Evolutionary conservation across 2,329 filamentous ascomycete species (phyloP).

Genomic region (Claviceps humidiphila): DNA sequence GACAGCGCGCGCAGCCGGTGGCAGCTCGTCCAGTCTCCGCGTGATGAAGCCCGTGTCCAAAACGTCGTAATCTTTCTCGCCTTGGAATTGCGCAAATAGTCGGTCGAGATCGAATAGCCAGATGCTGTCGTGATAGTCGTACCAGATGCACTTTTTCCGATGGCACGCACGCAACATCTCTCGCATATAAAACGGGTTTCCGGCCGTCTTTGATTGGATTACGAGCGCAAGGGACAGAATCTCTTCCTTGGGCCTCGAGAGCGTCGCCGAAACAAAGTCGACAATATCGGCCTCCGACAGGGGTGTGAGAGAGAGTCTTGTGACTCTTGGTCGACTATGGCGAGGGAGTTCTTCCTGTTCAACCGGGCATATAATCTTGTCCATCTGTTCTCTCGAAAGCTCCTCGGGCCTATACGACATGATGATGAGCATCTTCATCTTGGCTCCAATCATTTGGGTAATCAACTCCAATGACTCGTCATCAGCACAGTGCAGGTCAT

Average conservation of each 20-base stretch:
- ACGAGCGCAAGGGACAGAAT: slow-evolving; percentile 68
- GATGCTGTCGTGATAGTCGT: slow-evolving; percentile 67
- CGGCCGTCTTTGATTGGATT: slow-evolving; percentile 75
- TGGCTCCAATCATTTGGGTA: slow-evolving; percentile 62
- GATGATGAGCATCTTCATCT: slow-evolving; percentile 70
- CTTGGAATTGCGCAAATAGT: slow-evolving; percentile 74
- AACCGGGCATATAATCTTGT: slow-evolving; percentile 38
- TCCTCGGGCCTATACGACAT: slow-evolving; percentile 63
- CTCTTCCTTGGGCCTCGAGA: slow-evolving; percentile 60
- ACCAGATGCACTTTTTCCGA: slow-evolving; percentile 78
- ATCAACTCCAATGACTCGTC: slow-evolving; percentile 77
- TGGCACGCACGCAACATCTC: slow-evolving; percentile 84
- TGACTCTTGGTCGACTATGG: slow-evolving; percentile 42
- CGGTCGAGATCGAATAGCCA: slow-evolving; percentile 82
- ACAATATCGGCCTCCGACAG: slow-evolving; percentile 69
- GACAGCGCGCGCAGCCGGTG: slow-evolving; percentile 59
- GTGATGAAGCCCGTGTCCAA: slow-evolving; percentile 75
- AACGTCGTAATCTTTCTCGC: slow-evolving; percentile 64
- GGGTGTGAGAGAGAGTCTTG: slow-evolving; percentile 57
- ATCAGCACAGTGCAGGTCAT: slow-evolving; percentile 85
- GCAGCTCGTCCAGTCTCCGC: slow-evolving; percentile 63
- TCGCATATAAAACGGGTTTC: slow-evolving; percentile 82
- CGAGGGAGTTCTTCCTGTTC: slow-evolving; percentile 37
- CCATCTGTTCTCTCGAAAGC: slow-evolving; percentile 40
- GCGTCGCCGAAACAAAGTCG: slow-evolving; percentile 68